Percentiles rank a stretch among this genome's conserved stretches.
These are phyloP conservation scores for Botrytis pseudocinerea DNA, from an alignment of 2,329 filamentous ascomycete genomes.

Conservation along the genomic window DNA sequence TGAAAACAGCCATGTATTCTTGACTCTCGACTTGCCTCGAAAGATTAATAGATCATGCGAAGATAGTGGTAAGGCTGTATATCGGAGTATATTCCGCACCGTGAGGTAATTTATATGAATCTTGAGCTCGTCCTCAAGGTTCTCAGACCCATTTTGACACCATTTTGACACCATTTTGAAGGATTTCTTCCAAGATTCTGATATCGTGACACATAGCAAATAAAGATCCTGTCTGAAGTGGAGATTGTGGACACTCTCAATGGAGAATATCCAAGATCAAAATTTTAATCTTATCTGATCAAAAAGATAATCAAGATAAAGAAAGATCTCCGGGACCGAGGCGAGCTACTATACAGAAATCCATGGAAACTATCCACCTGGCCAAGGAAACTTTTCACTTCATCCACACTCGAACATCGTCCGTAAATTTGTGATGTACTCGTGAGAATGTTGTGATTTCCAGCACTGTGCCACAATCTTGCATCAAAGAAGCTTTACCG, in stretches of 20 bases:
- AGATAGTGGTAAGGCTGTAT: background rate
- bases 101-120: slow-evolving; percentile 12
- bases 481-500: background rate
- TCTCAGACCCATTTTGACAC: background rate
- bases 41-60: background rate
- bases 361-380: background rate
- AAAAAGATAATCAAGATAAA: slow-evolving; percentile 18
- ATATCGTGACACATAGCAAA: slow-evolving; percentile 6
- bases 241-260: background rate
- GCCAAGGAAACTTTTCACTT: background rate
- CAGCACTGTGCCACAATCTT: background rate
- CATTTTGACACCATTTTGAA: slow-evolving; percentile 6
- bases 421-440: background rate
- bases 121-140: background rate
- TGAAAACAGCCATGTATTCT: background rate
- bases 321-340: background rate
- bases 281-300: slow-evolving; percentile 17
- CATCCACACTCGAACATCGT: background rate
- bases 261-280: background rate
- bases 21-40: background rate
- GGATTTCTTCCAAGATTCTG: background rate
- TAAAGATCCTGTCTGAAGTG: background rate
- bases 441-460: background rate
- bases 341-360: background rate
- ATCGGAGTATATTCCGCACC: background rate